Percentiles rank a stretch among this genome's conserved stretches.
Evolutionary conservation across 371 early-diverging fungal genomes (phyloP).

Genomic region (Saksenaea oblongispora): DNA sequence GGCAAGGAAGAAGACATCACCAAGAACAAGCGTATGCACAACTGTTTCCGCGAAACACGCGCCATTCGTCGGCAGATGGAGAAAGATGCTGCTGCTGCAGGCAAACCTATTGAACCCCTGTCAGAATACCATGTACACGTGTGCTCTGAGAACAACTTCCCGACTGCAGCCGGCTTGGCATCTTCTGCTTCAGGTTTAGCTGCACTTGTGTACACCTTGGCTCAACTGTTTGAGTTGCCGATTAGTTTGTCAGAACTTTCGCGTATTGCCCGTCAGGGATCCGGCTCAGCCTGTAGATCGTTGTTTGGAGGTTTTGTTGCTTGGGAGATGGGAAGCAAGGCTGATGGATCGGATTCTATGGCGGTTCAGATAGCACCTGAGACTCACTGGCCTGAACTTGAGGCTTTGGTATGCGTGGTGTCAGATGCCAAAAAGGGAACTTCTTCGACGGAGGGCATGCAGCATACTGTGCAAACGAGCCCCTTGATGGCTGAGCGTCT

Average conservation of each 20-base stretch:
- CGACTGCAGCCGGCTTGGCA: conserved; percentile 99
- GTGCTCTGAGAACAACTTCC: conserved; percentile 97
- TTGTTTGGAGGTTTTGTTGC: conserved; percentile 97
- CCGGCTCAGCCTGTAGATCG: conserved; percentile 97
- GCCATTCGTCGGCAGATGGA: conserved; percentile 72
- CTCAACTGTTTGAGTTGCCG: conserved; percentile 76
- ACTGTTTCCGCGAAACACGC: conserved; percentile 84
- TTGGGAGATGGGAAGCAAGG: conserved; percentile 87
- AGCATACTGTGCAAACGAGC: conserved; percentile 91
- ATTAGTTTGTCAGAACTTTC: conserved; percentile 77
- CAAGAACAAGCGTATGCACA: conserved; percentile 81
- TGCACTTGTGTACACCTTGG: conserved; percentile 87
- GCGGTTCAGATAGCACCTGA: conserved; percentile 91
- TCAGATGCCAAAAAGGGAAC: conserved; percentile 92
- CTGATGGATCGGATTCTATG: conserved; percentile 84
- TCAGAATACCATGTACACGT: conserved; percentile 74
- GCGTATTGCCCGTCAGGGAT: conserved; percentile 93
- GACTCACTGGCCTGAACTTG: conserved; percentile 94
- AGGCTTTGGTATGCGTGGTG: conserved; percentile 92
- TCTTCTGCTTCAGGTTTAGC: conserved; percentile 98
- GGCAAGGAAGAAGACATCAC: conserved; percentile 85
- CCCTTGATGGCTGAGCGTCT: conserved; percentile 85
- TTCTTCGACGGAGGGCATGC: conserved; percentile 97
- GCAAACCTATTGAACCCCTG: conserved; percentile 44
- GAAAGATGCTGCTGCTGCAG: conserved; percentile 46